Evolutionary conservation across 179 eudicot species (phyloP).

Genomic region (Beta corolliflora): DNA sequence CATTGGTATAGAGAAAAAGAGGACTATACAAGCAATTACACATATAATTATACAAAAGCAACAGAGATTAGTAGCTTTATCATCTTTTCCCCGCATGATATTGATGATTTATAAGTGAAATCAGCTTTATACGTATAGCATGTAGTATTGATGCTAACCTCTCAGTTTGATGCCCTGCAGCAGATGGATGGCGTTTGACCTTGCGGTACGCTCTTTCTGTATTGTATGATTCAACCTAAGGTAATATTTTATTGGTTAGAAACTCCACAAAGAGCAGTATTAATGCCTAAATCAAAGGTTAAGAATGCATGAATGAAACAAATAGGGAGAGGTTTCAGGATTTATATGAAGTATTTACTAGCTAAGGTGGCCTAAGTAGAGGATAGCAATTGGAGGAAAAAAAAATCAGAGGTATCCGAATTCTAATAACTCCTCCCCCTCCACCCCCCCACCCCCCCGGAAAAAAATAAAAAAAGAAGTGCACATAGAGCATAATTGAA

Average conservation of each 20-base stretch:
- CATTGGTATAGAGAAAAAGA: background rate
- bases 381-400: no score
- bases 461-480: background rate
- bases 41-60: background rate
- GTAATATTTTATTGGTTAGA: conserved; percentile 7
- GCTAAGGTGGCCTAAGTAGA: no score
- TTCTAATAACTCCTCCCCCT: background rate
- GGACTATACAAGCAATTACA: background rate
- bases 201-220: conserved; percentile 64
- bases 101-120: no score
- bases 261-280: background rate
- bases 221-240: conserved; percentile 69
- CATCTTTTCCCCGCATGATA: background rate
- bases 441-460: background rate
- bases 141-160: conserved; percentile 11
- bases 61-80: background rate
- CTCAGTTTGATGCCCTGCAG: conserved; percentile 20
- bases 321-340: no score
- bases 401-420: no score
- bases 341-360: no score
- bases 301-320: no score
- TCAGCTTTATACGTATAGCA: background rate
- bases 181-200: conserved; percentile 65
- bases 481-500: background rate
- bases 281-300: background rate